Conservation (phyloP, 2,329 filamentous ascomycete genomes). For the Neopestalotiopsis sp. region DNA sequence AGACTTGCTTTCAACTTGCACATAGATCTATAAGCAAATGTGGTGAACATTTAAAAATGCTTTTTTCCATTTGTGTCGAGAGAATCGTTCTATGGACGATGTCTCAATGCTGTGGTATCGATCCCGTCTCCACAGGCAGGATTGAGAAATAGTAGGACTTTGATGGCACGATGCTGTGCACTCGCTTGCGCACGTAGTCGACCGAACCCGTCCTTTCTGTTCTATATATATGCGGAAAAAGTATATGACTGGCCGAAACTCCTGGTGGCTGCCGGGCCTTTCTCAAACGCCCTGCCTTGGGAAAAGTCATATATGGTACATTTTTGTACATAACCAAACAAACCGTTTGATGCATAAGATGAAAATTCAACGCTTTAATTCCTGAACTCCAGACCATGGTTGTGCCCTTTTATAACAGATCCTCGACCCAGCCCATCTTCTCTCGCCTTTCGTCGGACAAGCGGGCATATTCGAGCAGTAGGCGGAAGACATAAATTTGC, state of each 20-base stretch:
- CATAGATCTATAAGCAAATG: background rate
- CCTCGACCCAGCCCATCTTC: constrained; percentile 60
- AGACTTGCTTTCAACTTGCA: background rate
- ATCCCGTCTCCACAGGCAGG: background rate
- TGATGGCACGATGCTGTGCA: background rate
- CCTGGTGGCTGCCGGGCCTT: background rate
- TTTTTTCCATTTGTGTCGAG: background rate
- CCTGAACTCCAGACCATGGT: background rate
- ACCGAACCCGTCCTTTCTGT: background rate
- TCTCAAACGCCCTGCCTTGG: background rate
- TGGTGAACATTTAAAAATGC: background rate
- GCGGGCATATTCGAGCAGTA: constrained; percentile 69
- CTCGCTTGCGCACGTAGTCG: background rate
- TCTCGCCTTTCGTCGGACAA: constrained; percentile 58
- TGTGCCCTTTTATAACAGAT: constrained; percentile 40
- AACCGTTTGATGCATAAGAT: background rate
- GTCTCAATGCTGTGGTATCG: background rate
- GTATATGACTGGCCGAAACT: constrained; percentile 3
- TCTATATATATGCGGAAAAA: background rate
- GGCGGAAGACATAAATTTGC: constrained; percentile 70
- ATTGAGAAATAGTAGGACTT: background rate
- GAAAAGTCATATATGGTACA: constrained; percentile 8
- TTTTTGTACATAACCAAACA: constrained; percentile 14
- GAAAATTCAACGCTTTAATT: constrained; percentile 8
- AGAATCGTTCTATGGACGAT: background rate